Base-by-base conservation (phyloP, 441 rosid genomes). In the Syzygium syzygioides region DNA sequence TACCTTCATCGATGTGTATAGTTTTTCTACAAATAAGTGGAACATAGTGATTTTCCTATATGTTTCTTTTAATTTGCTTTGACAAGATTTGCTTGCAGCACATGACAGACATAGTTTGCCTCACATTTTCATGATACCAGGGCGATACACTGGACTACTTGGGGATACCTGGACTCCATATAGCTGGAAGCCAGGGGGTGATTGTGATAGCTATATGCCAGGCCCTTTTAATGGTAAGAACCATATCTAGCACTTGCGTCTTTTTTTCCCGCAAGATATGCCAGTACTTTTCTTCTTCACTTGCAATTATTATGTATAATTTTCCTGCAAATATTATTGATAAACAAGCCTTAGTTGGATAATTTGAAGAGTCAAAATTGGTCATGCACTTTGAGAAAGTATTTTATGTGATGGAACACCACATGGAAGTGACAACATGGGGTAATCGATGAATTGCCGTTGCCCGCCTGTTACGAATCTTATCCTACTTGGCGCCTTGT, bases 181-280 rank as follows among this genome's bases (percentile, higher is more conserved):
- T 96, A 60, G 99, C 99, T 45, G 99, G 99, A 91, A 95, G 98
- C 94, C 99, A 96, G 94, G 98, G 99, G 89, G 95, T 97, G 88
- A 84, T 94, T 68, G 93, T 96, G 79, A 96, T 98, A 84, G 98
- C 98, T 68, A 94, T 96, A 87, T 98, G 99, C 93, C 98, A 98
- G 91, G 97, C 90, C 87, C 96, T 98, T 89, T 92, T 96, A 60
- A 98, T 98, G 99, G 99, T 97, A 93, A 89, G 66, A 23, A 83
- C 79, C 79, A 76, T 87, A 45, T 89, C 56, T 59, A 50, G 32
- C 32, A 50, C 53, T 57, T 25, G 12, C 4, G 45, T 12, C 4
- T 53, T 12, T 55, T 86, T 89, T 79, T 19, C 30, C 55, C 76
- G 53, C 79, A 26, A 55, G 59, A 52, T 30, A 26, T 9, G 53